A percentile compares a stretch with the other conserved stretches of the same genome.
phyloP scores from a whole-genome alignment of 306 rosid genomes.

The Citrullus mucosospermus region DNA sequence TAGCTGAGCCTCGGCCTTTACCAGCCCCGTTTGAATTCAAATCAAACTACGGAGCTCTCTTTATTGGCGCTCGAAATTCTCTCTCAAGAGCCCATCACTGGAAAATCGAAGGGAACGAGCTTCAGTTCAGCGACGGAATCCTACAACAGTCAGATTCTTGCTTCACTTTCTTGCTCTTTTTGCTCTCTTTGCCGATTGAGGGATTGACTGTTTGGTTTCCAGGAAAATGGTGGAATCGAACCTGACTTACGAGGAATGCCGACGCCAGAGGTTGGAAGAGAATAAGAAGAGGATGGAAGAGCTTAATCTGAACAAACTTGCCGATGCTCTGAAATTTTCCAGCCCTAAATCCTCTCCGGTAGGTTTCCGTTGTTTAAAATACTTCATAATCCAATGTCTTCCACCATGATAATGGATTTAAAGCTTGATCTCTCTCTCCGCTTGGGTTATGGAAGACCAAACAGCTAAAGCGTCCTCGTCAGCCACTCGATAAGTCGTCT shows the following conservation, averaged over 20 bases:
- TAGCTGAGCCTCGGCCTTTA: too few species aligned
- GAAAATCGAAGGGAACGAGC: neutral
- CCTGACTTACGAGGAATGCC: conserved; percentile 29
- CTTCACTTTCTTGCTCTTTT: neutral
- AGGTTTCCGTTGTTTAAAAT: neutral
- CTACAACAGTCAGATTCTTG: neutral
- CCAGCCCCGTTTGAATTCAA: neutral
- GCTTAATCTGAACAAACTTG: conserved; percentile 33
- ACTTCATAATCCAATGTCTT: neutral
- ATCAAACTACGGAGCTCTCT: neutral
- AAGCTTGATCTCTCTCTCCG: neutral
- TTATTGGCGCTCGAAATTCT: neutral
- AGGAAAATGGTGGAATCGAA: conserved; percentile 27
- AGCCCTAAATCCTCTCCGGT: conserved; percentile 30
- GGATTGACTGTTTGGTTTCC: conserved; percentile 4
- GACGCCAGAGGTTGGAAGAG: conserved; percentile 32
- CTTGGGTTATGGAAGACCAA: conserved; percentile 11
- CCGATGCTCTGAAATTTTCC: conserved; percentile 20
- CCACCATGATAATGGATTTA: neutral
- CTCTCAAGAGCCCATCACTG: neutral
- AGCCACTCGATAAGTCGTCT: conserved; percentile 10
- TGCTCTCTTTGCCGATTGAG: neutral
- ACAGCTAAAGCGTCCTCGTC: conserved; percentile 19
- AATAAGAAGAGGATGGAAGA: conserved; percentile 43
- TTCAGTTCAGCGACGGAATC: neutral